These are phyloP conservation scores for Lojkania enalia DNA, from an alignment of 2,329 filamentous ascomycete genomes.

Conservation along the genomic window DNA sequence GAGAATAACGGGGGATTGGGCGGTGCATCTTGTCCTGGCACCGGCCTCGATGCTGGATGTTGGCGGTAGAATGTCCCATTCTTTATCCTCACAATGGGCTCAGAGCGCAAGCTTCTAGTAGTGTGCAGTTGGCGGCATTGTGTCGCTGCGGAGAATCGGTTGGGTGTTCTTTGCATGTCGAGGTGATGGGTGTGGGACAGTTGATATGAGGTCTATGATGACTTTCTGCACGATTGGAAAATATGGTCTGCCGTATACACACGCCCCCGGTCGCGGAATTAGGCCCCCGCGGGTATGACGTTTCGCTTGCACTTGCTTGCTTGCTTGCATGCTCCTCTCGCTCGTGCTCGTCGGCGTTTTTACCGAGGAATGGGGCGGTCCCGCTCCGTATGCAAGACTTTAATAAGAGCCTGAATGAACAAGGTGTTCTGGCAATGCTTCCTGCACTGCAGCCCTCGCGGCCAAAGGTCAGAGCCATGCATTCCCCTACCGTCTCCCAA, in stretches of 20 bases:
- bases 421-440: constrained; percentile 36
- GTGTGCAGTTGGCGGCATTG: constrained; percentile 24
- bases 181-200: background rate
- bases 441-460: constrained; percentile 45
- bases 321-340: too few species aligned
- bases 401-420: constrained; percentile 14
- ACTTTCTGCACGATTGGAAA: constrained; percentile 6
- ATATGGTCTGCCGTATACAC: too few species aligned
- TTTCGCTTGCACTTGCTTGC: too few species aligned
- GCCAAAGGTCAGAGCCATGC: constrained; percentile 40
- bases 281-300: too few species aligned
- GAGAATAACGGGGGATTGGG: constrained; percentile 75
- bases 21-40: constrained; percentile 48
- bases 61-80: constrained; percentile 83
- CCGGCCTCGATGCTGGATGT: constrained; percentile 57
- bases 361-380: too few species aligned
- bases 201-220: constrained; percentile 6
- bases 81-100: constrained; percentile 36
- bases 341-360: too few species aligned
- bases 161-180: constrained; percentile 38
- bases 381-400: too few species aligned
- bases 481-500: constrained; percentile 3
- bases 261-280: too few species aligned
- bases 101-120: constrained; percentile 20
- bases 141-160: constrained; percentile 33